Conservation (phyloP, 768 basidiomycete species). For the Suillus weaverae region DNA sequence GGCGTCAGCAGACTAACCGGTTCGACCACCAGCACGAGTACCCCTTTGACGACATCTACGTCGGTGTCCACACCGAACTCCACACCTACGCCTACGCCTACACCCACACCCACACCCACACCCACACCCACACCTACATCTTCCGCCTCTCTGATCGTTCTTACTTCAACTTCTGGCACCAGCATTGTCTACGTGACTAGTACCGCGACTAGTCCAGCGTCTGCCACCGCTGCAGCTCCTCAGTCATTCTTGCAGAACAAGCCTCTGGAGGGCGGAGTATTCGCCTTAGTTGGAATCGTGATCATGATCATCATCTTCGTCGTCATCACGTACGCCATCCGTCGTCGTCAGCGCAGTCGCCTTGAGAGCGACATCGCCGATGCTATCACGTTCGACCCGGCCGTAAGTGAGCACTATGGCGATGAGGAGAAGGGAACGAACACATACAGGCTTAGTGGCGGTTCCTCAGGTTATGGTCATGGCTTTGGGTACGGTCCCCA, state of each 20-base stretch:
- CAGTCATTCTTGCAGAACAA: constrained; percentile 63
- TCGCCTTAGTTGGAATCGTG: constrained; percentile 50
- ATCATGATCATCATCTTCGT: constrained; percentile 47
- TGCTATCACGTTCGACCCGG: constrained; percentile 55
- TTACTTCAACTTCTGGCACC: constrained; percentile 26
- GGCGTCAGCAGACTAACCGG: not conserved
- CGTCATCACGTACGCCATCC: constrained; percentile 46
- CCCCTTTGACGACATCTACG: constrained; percentile 14
- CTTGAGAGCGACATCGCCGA: constrained; percentile 37
- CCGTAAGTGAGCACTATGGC: constrained; percentile 22
- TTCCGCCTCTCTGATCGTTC: constrained; percentile 23
- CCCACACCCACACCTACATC: constrained; percentile 16
- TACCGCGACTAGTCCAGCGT: constrained; percentile 24
- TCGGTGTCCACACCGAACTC: constrained; percentile 11
- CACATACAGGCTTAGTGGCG: constrained; percentile 18
- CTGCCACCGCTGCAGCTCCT: constrained; percentile 22
- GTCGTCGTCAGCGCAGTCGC: constrained; percentile 46
- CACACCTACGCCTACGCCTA: constrained; percentile 10
- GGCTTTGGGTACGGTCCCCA: constrained; percentile 20
- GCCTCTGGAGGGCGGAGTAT: constrained; percentile 59
- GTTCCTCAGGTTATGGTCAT: constrained; percentile 28
- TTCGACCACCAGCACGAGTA: constrained; percentile 14
- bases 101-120: constrained; percentile 10
- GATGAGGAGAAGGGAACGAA: constrained; percentile 26
- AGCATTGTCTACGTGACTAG: constrained; percentile 33